Conservation (phyloP, 2,329 filamentous ascomycete species). For the Nakataea oryzae region DNA sequence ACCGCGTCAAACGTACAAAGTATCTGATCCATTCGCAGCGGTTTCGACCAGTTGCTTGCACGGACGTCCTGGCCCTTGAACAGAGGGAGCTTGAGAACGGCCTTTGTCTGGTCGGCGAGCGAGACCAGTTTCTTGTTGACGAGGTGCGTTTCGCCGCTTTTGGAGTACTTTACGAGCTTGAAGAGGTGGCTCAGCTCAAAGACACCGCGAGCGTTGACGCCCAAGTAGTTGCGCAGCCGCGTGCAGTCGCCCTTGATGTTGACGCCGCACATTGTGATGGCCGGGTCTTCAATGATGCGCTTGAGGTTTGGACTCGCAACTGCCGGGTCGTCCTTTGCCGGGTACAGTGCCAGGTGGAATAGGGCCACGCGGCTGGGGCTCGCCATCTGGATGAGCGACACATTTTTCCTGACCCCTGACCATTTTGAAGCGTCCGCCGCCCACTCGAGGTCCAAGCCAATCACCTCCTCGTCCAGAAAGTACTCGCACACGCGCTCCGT, state of each 20-base stretch:
- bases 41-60: slow-evolving; percentile 61
- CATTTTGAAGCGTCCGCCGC: slow-evolving; percentile 34
- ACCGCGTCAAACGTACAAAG: slow-evolving; percentile 44
- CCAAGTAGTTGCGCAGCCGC: slow-evolving; percentile 56
- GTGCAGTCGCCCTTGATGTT: slow-evolving; percentile 61
- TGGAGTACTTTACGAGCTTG: slow-evolving; percentile 61
- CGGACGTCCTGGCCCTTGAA: slow-evolving; percentile 63
- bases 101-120: slow-evolving; percentile 59
- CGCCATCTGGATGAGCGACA: slow-evolving; percentile 77
- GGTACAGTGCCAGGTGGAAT: slow-evolving; percentile 66
- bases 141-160: slow-evolving; percentile 32
- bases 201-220: slow-evolving; percentile 52
- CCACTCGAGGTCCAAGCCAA: slow-evolving; percentile 95
- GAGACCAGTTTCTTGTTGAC: slow-evolving; percentile 59
- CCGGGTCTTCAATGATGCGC: slow-evolving; percentile 59
- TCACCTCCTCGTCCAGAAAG: slow-evolving; percentile 57
- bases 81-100: slow-evolving; percentile 63
- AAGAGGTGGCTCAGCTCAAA: slow-evolving; percentile 80
- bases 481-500: slow-evolving; percentile 57
- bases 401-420: slow-evolving; percentile 50
- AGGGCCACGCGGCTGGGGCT: slow-evolving; percentile 66
- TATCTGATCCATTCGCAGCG: slow-evolving; percentile 54
- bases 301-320: slow-evolving; percentile 63
- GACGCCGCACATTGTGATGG: slow-evolving; percentile 68
- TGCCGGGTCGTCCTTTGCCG: slow-evolving; percentile 37